Base-by-base conservation (phyloP, 495 filamentous ascomycete genomes). In the Mycothermus thermophilus region DNA sequence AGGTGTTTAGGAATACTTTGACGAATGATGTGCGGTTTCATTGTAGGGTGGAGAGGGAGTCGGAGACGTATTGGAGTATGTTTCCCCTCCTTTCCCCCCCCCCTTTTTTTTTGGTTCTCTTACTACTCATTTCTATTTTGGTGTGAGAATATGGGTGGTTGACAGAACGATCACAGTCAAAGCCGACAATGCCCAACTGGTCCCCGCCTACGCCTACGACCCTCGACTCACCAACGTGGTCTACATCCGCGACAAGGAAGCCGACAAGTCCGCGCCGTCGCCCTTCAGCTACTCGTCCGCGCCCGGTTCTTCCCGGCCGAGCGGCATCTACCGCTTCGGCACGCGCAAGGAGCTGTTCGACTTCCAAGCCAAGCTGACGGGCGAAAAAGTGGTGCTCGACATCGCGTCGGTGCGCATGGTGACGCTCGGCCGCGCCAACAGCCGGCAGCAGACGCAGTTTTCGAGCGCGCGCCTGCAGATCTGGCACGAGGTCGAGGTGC, bases 41-140 rank as follows among this genome's bases (percentile, higher is more conserved):
- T 30, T 56, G 51, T 25, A 51, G 39, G 26, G 46, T 50, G 5
- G 47, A 45, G 11, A 26, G 40, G 10, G 43, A 58, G 22, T 54
- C 54, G 8, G 54, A 58, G 32, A 58, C 54, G 1, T 54, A 50
- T 17, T 50, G 54, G 52, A 51, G 54, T 55, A 46, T n/a, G 46
- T 31, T 3, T 1, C 12, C 13, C 25, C 13, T 9, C 2, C 17
- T 28, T 24, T 5, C 20, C 18, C 10, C 16, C 12, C 3, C n/a
- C n/a, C n/a, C n/a, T n/a, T n/a, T n/a, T n/a, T n/a, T n/a, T n/a
- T n/a, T n/a, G n/a, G n/a, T n/a, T n/a, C n/a, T n/a, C n/a, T n/a
- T n/a, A n/a, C n/a, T n/a, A n/a, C n/a, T n/a, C n/a, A n/a, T n/a
- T n/a, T n/a, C n/a, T n/a, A 4, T 18, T 13, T 17, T 30, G 3